Base-by-base conservation (phyloP, 2,329 filamentous ascomycete genomes). In the Talaromyces sp. region DNA sequence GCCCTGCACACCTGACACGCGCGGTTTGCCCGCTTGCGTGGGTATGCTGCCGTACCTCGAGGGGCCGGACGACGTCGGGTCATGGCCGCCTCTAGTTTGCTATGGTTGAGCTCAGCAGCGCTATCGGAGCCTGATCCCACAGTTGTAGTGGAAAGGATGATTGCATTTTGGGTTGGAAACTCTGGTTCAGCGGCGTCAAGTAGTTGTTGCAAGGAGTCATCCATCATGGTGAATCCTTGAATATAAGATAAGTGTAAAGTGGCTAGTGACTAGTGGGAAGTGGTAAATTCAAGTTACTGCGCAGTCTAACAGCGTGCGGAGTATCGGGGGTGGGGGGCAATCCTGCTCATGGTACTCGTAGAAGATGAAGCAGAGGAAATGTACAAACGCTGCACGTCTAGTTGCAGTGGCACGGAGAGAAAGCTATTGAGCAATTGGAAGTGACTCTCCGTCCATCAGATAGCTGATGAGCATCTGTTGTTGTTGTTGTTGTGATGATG, bases 1-100 rank as follows among this genome's bases (percentile, higher is more conserved):
- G 69, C 66, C 37, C 72, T 66, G 64, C 72, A 75, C 12, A 69
- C 70, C 57, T 73, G 71, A 63, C 72, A 75, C 11, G 72, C 72
- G 62, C 69, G 67, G 40, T 73, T 69, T 21, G 72, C 72, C 39
- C 72, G 67, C 59, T 73, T 74, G 50, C 72, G 68, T 42, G 72
- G 71, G 67, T 72, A 72, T 14, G 66, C 64, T 14, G 66, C 66
- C 5, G 66, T 66, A 18, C 64, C 66, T 33, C 64, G 55, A 14
- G 66, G 64, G 16, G 64, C 66, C 28, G 66, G 66, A 18, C 66
- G 66, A 21, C 62, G 60, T 52, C 66, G 63, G 21, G 57, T 40
- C 35, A 61, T 55, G 33, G 52, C 37, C 40, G 60, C 55, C 28
- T 63, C 61, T 33, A 54, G 42, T 56, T 60, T 64, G 62, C 58